Evolutionary conservation across 768 basidiomycete species (phyloP), one percentile per base, ranked within the genome.

Genomic region (Amyloporia xantha): DNA sequence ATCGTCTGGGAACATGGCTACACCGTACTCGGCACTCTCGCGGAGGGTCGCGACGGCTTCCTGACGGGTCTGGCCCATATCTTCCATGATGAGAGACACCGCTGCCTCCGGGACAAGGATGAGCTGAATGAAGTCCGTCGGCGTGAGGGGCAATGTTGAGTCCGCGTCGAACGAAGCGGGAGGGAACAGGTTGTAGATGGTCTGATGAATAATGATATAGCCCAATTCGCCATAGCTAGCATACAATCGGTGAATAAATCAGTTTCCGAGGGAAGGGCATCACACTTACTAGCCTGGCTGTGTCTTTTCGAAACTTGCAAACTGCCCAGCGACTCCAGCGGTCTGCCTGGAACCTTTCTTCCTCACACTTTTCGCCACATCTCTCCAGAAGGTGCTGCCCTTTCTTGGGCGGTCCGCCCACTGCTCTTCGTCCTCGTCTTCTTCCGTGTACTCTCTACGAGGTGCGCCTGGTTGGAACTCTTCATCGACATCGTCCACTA

Each of bases 91-190:
- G n/a, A 98, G 78, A 20, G 76, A 71, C 35, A 85, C 71, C 0
- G 85, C 90, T 0, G 85, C 80, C 66, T 97, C 94, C 1, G 95
- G 95, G 2, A 97, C 81, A n/a, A 98, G 76, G 25, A 97, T 75
- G 13, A 83, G 82, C 33, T 86, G 81, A 30, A 91, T 73, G 60
- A 93, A 95, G 50, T 91, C 84, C 27, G 79, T 76, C 0, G 81
- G 72, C 1, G 81, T 78, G 20, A 97, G 75, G 0, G 94, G 86
- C 0, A 71, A 64, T 21, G 81, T 75, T 10, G 72, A 63, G n/a
- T 67, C 60, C 0, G 78, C 70, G 48, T 80, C 69, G 40, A 88
- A 75, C 0, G 73, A 66, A 3, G 72, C 62, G 0, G 78, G 79
- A 1, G 91, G 86, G 57, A 91, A 91, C 48, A 91, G 70, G 58